Percentiles rank a stretch among this genome's conserved stretches.
Conservation (phyloP, 169 alveolate species). For the Toxoplasma gondii region DNA sequence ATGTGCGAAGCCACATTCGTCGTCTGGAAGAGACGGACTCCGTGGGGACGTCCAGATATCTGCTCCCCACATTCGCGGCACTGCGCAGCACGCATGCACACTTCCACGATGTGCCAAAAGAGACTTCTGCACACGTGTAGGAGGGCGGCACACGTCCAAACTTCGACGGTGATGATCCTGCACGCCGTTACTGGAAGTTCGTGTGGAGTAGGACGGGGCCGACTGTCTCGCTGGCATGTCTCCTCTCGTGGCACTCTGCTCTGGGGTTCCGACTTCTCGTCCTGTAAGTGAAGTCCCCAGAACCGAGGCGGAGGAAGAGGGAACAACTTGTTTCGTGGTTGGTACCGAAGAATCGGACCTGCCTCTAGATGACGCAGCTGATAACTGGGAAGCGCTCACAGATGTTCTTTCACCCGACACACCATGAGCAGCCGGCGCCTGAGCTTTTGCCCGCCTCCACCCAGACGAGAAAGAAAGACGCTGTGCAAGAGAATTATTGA, state of each 20-base stretch:
- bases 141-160: not conserved
- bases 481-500: not conserved
- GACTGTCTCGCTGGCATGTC: not conserved
- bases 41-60: not conserved
- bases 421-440: not conserved
- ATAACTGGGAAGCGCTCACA: not conserved
- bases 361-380: not conserved
- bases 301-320: not conserved
- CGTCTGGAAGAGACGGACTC: not conserved
- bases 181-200: not conserved
- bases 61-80: not conserved
- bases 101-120: not conserved
- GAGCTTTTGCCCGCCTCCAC: not conserved
- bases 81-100: slow-evolving; percentile 30
- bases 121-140: not conserved
- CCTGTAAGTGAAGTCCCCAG: not conserved
- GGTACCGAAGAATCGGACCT: not conserved
- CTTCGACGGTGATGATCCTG: not conserved
- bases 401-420: not conserved
- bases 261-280: not conserved
- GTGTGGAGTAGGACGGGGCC: not conserved
- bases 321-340: not conserved
- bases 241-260: not conserved
- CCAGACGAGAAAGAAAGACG: not conserved
- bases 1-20: not conserved